Conservation (phyloP, 169 alveolate species). For the Plasmodium sp. region DNA sequence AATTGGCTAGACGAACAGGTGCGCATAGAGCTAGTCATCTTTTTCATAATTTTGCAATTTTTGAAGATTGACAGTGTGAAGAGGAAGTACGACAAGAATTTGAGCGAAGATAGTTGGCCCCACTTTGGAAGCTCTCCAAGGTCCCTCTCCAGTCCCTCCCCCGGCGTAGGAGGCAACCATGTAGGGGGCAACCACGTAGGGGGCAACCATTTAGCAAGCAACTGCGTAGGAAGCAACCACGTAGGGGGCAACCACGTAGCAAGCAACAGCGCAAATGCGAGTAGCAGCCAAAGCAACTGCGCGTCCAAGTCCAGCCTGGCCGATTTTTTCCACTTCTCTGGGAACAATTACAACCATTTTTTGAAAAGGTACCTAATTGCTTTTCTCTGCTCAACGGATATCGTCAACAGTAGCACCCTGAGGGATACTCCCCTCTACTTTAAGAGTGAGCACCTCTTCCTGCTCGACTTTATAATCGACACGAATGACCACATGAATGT, state of each 20-base stretch:
- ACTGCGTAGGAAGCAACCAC: not conserved
- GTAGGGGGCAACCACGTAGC: no score
- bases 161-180: not conserved
- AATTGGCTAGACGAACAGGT: constrained; percentile 38
- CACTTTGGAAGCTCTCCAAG: not conserved
- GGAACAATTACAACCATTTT: constrained; percentile 28
- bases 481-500: constrained; percentile 48
- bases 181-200: no score
- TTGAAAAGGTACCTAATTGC: constrained; percentile 22
- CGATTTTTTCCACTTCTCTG: constrained; percentile 29
- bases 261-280: not conserved
- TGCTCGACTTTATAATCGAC: constrained; percentile 55
- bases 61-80: constrained; percentile 46
- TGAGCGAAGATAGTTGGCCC: constrained; percentile 73
- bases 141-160: not conserved
- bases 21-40: constrained; percentile 36
- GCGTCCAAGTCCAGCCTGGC: constrained; percentile 4
- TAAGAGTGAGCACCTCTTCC: constrained; percentile 1
- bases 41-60: constrained; percentile 59
- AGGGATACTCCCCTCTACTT: constrained; percentile 40
- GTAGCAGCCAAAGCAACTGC: not conserved
- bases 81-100: constrained; percentile 58
- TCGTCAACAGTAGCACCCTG: constrained; percentile 2
- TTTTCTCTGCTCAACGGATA: constrained; percentile 36
- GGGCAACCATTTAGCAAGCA: no score